Conservation (phyloP, 2,329 filamentous ascomycete species). For the Fusarium albosuccineum region DNA sequence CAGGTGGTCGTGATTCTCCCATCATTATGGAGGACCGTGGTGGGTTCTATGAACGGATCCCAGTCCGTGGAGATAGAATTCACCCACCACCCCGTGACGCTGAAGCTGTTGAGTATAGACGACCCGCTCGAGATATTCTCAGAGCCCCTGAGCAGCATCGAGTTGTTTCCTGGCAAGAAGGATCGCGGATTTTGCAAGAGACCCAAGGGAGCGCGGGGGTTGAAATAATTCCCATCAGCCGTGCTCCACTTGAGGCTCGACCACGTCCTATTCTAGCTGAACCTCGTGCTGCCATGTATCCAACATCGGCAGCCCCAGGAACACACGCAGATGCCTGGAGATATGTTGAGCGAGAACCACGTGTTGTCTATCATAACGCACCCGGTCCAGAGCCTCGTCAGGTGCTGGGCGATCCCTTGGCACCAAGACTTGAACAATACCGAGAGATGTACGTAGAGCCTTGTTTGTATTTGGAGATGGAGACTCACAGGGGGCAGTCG, state of each 20-base stretch:
- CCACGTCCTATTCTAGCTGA: constrained; percentile 23
- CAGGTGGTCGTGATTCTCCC: constrained; percentile 49
- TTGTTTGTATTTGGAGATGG: background rate
- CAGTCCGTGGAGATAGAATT: constrained; percentile 28
- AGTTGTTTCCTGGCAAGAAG: constrained; percentile 39
- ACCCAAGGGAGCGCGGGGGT: constrained; percentile 34
- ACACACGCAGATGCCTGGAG: constrained; percentile 12
- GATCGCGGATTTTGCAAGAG: constrained; percentile 32
- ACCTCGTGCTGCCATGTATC: constrained; percentile 20
- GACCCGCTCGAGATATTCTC: constrained; percentile 22
- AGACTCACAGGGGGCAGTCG: constrained; percentile 38
- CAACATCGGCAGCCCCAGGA: constrained; percentile 10
- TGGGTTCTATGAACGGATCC: constrained; percentile 54
- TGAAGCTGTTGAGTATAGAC: constrained; percentile 31
- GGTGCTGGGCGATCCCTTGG: constrained; percentile 23
- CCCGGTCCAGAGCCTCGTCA: constrained; percentile 27
- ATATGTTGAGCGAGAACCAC: constrained; percentile 20
- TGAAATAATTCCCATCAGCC: constrained; percentile 38
- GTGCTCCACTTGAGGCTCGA: constrained; percentile 21
- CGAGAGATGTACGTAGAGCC: constrained; percentile 43
- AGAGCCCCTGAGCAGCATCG: constrained; percentile 33
- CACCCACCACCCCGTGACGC: constrained; percentile 24
- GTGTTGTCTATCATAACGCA: constrained; percentile 19
- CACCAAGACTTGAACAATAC: constrained; percentile 33
- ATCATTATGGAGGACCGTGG: constrained; percentile 57